These are phyloP conservation scores for Fraxinus velutina DNA, from an alignment of 305 asterid genomes.

Conservation along the genomic window DNA sequence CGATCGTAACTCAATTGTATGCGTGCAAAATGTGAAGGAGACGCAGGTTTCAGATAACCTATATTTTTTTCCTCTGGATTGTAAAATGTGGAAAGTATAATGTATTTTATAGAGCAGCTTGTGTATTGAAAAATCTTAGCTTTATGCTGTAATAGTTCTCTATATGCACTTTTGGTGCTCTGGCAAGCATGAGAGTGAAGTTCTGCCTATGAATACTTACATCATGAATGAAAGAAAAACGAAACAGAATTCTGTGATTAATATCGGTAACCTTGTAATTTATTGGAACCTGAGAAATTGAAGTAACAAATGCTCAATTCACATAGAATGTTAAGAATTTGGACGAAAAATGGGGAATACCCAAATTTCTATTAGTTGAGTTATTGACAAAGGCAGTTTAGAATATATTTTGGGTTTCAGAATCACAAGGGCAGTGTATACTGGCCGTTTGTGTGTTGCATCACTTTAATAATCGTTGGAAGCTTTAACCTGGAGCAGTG, in stretches of 20 bases:
- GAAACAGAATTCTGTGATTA: not conserved
- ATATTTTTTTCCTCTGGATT: not conserved
- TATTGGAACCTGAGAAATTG: not conserved
- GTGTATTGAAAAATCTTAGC: not conserved
- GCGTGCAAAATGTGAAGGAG: not conserved
- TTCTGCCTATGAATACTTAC: not conserved
- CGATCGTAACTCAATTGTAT: constrained; percentile 36
- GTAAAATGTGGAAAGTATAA: not conserved
- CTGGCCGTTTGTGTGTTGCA: not conserved
- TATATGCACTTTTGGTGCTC: not conserved
- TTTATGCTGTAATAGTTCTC: not conserved
- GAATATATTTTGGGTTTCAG: not conserved
- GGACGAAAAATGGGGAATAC: not conserved
- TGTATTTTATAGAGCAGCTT: not conserved
- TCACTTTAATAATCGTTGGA: not conserved
- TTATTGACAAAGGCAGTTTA: too few species aligned
- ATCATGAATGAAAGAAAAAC: not conserved
- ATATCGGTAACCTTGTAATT: not conserved
- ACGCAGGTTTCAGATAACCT: not conserved
- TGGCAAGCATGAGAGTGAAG: not conserved
- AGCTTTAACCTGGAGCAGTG: too few species aligned
- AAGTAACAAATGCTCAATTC: not conserved
- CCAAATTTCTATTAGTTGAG: too few species aligned
- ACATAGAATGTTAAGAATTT: not conserved
- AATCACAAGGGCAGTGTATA: not conserved